phyloP scores from a whole-genome alignment of 148 eudicot genomes.

The Spergularia marina region DNA sequence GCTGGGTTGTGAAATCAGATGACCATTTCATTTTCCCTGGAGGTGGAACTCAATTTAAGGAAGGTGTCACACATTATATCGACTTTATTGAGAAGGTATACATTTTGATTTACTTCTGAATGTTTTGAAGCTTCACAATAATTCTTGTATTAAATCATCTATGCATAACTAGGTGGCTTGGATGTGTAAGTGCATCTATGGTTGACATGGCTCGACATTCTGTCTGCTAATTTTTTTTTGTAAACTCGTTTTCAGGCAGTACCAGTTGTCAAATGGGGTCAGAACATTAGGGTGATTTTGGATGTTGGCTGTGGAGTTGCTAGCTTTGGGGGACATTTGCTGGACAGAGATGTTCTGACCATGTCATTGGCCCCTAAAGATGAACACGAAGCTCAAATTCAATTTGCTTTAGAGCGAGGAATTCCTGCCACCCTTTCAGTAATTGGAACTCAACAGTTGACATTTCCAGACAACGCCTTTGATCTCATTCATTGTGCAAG shows the following conservation, averaged over 20 bases:
- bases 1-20: constrained; percentile 79
- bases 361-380: constrained; percentile 98
- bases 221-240: constrained; percentile 2
- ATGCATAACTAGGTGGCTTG: neutral
- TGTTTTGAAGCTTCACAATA: neutral
- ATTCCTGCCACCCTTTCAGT: constrained; percentile 92
- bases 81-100: constrained; percentile 70
- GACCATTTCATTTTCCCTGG: constrained; percentile 91
- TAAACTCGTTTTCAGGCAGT: constrained; percentile 44
- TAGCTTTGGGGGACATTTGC: constrained; percentile 93
- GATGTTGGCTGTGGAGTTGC: constrained; percentile 99
- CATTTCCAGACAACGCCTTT: constrained; percentile 87
- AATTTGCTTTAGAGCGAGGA: constrained; percentile 97
- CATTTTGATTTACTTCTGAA: neutral
- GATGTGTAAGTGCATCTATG: neutral
- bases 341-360: constrained; percentile 86
- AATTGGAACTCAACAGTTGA: constrained; percentile 87
- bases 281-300: constrained; percentile 76
- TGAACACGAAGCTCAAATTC: constrained; percentile 98
- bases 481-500: constrained; percentile 97
- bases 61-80: constrained; percentile 77
- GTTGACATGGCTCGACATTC: neutral
- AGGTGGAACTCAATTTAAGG: constrained; percentile 95
- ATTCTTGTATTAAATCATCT: neutral
- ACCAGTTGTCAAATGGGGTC: constrained; percentile 76